Base-by-base conservation (phyloP, 75 land plant species). In the Larix kaempferi region DNA sequence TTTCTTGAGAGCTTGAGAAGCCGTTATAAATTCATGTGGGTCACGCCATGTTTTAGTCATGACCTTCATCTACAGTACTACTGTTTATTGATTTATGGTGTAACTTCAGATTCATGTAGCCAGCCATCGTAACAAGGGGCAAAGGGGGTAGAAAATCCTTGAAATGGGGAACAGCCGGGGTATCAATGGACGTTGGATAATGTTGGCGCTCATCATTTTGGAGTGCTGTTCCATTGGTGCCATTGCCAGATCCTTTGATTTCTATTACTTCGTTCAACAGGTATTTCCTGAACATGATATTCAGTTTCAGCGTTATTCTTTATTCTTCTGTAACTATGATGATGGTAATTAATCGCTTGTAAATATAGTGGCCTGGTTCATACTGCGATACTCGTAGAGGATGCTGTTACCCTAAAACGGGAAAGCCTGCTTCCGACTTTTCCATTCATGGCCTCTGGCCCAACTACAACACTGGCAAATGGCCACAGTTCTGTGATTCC, bases 341-440 rank as follows among this genome's bases (percentile, higher is more conserved):
- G 56, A n/a, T 74, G 41, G 22, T 77, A 11, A 17, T 11, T 64
- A 16, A 2, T 15, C 27, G n/a, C 6, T 49, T 35, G 49, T 44
- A 44, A 17, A 11, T 72, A 63, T 79, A 94, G 97, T 94, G 97
- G 97, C 97, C 97, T 2, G 97, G 95, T 44, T 90, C 97, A 1
- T 94, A 86, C 75, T 92, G 97, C 76, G 89, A 87, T 78, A 75
- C 82, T 14, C 57, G 27, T 7, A 55, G 54, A 77, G 63, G 77
- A 13, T 90, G 92, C 59, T 90, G 92, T 78, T 88, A 82, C 65
- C 91, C 92, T 3, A 73, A 57, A 13, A 79, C 83, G 12, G 92
- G 92, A 26, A 81, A 81, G 71, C 92, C 92, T 11, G 86, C 85
- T 17, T 78, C 86, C n/a, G 79, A 79, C n/a, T 90, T 90, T 85